Evolutionary conservation across 2,329 filamentous ascomycete genomes (phyloP), one percentile per base, ranked within the genome.

Genomic region (Colletotrichum simmondsii): DNA sequence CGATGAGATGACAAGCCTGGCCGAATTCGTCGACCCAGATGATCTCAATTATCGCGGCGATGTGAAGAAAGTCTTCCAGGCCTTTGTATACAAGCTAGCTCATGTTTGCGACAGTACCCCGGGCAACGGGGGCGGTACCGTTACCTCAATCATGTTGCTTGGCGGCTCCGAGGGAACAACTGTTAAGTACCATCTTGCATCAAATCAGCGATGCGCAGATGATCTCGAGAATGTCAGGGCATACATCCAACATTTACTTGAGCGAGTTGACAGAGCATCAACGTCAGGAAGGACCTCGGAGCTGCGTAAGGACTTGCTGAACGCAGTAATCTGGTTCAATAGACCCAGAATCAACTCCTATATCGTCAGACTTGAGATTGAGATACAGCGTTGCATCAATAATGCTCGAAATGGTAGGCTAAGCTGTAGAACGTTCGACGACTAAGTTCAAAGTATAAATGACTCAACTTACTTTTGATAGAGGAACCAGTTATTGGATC

Each of bases 141-240:
- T 83, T 3, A 78, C 81, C 0, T 77, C 80, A 1, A 59, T 82
- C 32, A 71, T 76, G 0, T 70, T 83, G 1, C 73, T 83, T 1
- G 75, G 80, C 12, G 70, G 75, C 12, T 7, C 28, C 6, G 32
- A 10, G 4, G 74, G 73, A 1, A 75, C 79, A 0, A 63, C 60
- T 16, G 75, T 80, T 26, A 68, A 75, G 3, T 83, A 81, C 37
- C 62, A 78, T 16, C 76, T 83, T 67, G 80, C 75, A 1, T 82
- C 78, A 1, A 83, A 83, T 32, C 66, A 75, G 26, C 42, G 58
- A n/a, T 26, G 5, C 14, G 2, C 4, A 1, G 12, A 22, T 7
- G 24, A 67, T 19, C 10, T 52, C 4, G 4, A 67, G 5, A 30
- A 6, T 2, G 35, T 24, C 3, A 32, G 12, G 2, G 4, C 11